These are phyloP conservation scores for Coemansia sp. DNA, from an alignment of 192 early-diverging fungal species.

Conservation along the genomic window DNA sequence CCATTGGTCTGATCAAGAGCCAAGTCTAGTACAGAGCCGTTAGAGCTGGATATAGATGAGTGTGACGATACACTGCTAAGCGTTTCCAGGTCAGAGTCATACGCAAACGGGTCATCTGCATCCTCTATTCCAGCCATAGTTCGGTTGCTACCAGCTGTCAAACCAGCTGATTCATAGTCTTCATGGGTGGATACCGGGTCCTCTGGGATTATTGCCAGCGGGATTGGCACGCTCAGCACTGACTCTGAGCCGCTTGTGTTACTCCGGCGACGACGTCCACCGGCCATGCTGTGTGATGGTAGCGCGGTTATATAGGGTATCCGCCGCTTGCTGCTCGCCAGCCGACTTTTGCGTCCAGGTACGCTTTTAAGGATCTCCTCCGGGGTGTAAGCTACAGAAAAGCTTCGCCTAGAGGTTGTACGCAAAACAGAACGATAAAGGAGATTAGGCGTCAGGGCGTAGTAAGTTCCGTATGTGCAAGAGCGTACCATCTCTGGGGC, in stretches of 20 bases:
- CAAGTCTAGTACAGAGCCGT: constrained; percentile 28
- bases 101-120: constrained; percentile 52
- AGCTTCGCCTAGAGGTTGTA: not conserved
- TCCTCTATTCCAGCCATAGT: constrained; percentile 14
- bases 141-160: constrained; percentile 2
- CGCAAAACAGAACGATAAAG: not conserved
- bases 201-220: constrained; percentile 7
- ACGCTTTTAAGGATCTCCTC: not conserved
- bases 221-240: not conserved
- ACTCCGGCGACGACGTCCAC: constrained; percentile 28
- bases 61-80: constrained; percentile 56
- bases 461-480: not conserved
- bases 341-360: not conserved
- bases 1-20: constrained; percentile 11
- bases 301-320: not conserved
- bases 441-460: not conserved
- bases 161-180: not conserved
- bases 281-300: constrained; percentile 13
- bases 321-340: not conserved
- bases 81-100: constrained; percentile 56
- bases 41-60: constrained; percentile 48
- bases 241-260: constrained; percentile 20
- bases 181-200: constrained; percentile 10
- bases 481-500: not conserved
- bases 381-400: not conserved